Base-by-base conservation (phyloP, 768 basidiomycete species). In the Gymnopilus junonius region DNA sequence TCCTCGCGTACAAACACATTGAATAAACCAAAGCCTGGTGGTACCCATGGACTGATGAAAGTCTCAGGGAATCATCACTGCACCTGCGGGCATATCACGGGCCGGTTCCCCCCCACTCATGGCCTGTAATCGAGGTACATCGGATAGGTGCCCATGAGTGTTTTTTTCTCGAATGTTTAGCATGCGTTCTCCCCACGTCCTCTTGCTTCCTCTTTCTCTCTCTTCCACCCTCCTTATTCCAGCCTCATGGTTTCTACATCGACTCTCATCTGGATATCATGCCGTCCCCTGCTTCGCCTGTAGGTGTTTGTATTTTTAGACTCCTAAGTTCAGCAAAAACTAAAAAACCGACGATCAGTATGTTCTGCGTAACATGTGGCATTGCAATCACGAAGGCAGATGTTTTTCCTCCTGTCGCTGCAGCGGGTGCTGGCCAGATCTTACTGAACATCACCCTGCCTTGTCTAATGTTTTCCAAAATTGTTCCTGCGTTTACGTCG, bases 381-480 rank as follows among this genome's bases (percentile, higher is more conserved):
- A 87, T 87, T 65, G 71, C 76, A 3, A 76, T 88, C 64, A 84
- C 90, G 0, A 89, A 85, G 70, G 81, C 79, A 0, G 87, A 87
- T 34, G 79, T 90, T 27, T 84, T 92, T 40, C 83, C 89, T 3
- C 70, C 80, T 1, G 75, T 82, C 21, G 90, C 87, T 8, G 83
- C 89, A 4, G 76, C 83, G 55, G 86, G 88, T 4, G 81, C 80
- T 1, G 88, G 86, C 0, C 87, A 90, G 64, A 75, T 92, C 7
- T 71, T 86, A 29, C 73, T 92, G 77, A 90, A 89, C 65, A 80
- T 92, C 58, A 78, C 85, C 2, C 67, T 88, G 8, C 90, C 90
- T 10, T 83, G 82, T 66, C 80, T 91, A 14, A 74, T 91, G 78
- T 91, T 92, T 73, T 89, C 88, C 7, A 89, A 85, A 64, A 90